A percentile compares a stretch with the other conserved stretches of the same genome.
Conservation (phyloP, 2,329 filamentous ascomycete species). For the Arthrinium phaeospermum region DNA sequence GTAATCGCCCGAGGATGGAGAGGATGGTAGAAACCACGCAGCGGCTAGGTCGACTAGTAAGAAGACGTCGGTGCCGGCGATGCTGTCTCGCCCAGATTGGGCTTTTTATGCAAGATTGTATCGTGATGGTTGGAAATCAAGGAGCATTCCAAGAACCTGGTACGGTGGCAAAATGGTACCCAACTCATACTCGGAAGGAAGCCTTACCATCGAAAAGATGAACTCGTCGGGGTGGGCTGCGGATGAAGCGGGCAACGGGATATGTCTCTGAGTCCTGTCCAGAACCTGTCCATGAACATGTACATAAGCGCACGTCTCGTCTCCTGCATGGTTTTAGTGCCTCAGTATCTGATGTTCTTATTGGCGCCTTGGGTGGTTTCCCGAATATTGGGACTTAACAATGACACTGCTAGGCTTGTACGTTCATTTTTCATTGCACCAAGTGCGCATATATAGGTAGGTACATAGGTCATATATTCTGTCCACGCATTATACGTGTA, state of each 20-base stretch:
- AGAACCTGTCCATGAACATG: background rate
- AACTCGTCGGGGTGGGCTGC: background rate
- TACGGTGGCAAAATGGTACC: background rate
- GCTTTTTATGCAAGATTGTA: background rate
- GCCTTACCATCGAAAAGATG: background rate
- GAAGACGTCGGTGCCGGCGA: background rate
- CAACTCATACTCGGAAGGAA: background rate
- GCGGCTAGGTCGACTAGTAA: background rate
- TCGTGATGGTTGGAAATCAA: background rate
- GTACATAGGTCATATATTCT: background rate
- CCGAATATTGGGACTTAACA: background rate
- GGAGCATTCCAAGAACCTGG: background rate
- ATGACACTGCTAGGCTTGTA: background rate
- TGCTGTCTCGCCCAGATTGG: background rate
- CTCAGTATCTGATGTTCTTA: background rate
- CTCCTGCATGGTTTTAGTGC: background rate
- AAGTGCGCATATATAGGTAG: background rate
- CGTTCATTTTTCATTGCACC: background rate
- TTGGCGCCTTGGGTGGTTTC: background rate
- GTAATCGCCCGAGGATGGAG: background rate
- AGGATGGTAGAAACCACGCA: background rate
- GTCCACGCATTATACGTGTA: background rate
- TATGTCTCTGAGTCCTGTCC: background rate
- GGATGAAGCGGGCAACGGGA: background rate
- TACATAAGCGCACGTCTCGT: background rate